Evolutionary conservation across 306 rosid species (phyloP), one percentile per base, ranked within the genome.

Genomic region (Urtica urens): DNA sequence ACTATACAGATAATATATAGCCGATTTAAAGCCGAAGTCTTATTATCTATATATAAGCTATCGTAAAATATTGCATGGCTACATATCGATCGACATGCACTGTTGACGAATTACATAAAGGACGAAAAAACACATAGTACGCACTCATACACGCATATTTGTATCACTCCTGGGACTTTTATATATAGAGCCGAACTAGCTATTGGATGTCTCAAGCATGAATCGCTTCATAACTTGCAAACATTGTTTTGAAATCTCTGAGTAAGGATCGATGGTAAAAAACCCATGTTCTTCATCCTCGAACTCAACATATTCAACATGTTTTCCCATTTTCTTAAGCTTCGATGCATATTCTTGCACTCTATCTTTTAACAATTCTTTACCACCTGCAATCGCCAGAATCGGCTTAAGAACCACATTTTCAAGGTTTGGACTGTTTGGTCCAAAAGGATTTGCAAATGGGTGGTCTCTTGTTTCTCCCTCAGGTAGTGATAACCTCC

Each of bases 401-500:
- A 90, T 64, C 1, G 95, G 93, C 6, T 69, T 79, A 38, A 90
- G 67, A 20, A 53, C 74, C 48, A 74, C 16, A 31, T 55, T 2
- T 46, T 57, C 75, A n/a, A 84, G 74, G 59, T 48, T 57, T 16
- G 69, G 72, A 41, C 95, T 72, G 2, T 17, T 22, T 10, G 67
- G 43, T 67, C 93, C 97, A 7, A 84, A 72, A 10, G 97, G 97
- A 72, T 90, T 90, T 0, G 63, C 92, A 47, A 77, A 59, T 63
- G 93, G 93, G 46, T 90, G 78, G 59, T 90, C 95, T 69, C 97
- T 84, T 16, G 27, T 77, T 62, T 68, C 78, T 51, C 84, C 97
- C 14, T 21, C 30, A 1, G 90, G 84, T 51, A 90, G 27, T 7
- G 97, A 81, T 7, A 90, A 60, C 76, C 97, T 90, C 97, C 97